These are phyloP conservation scores for Ustilago trichophora DNA, from an alignment of 1,284 basidiomycete genomes.

Conservation along the genomic window DNA sequence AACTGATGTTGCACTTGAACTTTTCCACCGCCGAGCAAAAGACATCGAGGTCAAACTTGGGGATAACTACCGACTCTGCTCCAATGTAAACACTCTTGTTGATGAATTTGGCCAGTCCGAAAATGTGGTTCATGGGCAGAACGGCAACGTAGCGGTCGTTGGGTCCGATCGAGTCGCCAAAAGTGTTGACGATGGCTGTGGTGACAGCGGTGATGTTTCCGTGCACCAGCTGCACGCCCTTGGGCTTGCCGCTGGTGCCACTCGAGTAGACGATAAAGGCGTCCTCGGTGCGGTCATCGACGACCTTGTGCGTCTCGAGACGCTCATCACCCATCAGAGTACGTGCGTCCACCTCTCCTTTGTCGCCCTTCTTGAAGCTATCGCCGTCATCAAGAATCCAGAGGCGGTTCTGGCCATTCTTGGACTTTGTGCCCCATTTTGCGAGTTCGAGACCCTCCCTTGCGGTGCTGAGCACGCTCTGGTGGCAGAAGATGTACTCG, in stretches of 20 bases:
- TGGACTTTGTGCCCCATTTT: conserved; percentile 22
- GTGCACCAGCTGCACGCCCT: conserved; percentile 63
- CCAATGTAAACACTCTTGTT: conserved; percentile 74
- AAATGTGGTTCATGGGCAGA: conserved; percentile 61
- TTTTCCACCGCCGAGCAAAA: conserved; percentile 76
- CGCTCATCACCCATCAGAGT: conserved; percentile 30
- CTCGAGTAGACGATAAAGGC: conserved; percentile 60
- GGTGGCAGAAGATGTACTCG: conserved; percentile 54
- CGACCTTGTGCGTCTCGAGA: conserved; percentile 46
- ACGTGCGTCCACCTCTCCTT: conserved; percentile 51
- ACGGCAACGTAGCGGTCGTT: conserved; percentile 47
- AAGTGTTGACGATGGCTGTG: conserved; percentile 30
- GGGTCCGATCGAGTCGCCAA: conserved; percentile 40
- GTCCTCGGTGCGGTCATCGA: conserved; percentile 37
- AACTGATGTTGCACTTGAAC: conserved; percentile 74
- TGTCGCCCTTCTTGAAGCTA: conserved; percentile 37
- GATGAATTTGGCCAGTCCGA: conserved; percentile 71
- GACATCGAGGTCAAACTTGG: conserved; percentile 77
- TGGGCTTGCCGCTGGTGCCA: conserved; percentile 64
- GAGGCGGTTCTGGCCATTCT: conserved; percentile 46
- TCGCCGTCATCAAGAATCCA: conserved; percentile 63
- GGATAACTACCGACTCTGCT: conserved; percentile 75
- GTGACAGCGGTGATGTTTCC: conserved; percentile 55
- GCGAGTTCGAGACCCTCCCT: conserved; percentile 47
- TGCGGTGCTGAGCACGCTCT: conserved; percentile 40